phyloP scores from a whole-genome alignment of 2,329 filamentous ascomycete species.

The Fusarium kyushuense region DNA sequence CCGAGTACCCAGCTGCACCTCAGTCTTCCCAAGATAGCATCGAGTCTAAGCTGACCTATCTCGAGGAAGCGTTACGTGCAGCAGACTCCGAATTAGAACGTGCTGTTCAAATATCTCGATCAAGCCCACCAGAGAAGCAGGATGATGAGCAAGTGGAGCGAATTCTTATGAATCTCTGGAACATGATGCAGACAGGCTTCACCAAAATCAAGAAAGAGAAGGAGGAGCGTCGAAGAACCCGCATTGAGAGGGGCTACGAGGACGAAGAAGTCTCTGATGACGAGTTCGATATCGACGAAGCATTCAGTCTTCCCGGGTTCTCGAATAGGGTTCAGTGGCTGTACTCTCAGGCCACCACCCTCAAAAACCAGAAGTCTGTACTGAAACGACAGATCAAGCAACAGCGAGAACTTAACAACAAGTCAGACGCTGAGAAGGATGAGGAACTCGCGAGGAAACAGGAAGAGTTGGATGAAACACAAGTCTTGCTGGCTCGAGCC shows the following conservation, averaged over 20 bases:
- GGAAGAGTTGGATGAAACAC: constrained; percentile 65
- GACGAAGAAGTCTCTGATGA: constrained; percentile 73
- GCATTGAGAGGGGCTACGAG: constrained; percentile 67
- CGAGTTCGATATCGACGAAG: constrained; percentile 66
- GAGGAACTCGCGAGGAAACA: constrained; percentile 70
- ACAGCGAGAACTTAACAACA: constrained; percentile 91
- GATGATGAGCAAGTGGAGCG: constrained; percentile 66
- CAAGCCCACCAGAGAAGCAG: constrained; percentile 45
- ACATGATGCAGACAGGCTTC: constrained; percentile 64
- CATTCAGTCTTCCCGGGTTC: constrained; percentile 81
- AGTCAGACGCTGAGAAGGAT: constrained; percentile 80
- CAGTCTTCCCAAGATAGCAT: constrained; percentile 67
- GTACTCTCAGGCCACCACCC: constrained; percentile 78
- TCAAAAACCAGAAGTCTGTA: constrained; percentile 90
- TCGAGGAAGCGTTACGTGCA: constrained; percentile 70
- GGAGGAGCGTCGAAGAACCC: constrained; percentile 64
- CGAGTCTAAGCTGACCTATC: constrained; percentile 75
- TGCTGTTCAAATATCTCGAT: constrained; percentile 48
- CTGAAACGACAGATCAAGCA: constrained; percentile 94
- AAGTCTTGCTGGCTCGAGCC: constrained; percentile 52
- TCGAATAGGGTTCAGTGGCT: constrained; percentile 82
- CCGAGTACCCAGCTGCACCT: constrained; percentile 69
- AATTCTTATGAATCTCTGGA: constrained; percentile 67
- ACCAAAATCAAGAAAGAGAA: constrained; percentile 67
- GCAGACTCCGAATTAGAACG: constrained; percentile 60